phyloP scores from a whole-genome alignment of 805 yeast genomes.

The Sugiyamaella qingdaonensis region DNA sequence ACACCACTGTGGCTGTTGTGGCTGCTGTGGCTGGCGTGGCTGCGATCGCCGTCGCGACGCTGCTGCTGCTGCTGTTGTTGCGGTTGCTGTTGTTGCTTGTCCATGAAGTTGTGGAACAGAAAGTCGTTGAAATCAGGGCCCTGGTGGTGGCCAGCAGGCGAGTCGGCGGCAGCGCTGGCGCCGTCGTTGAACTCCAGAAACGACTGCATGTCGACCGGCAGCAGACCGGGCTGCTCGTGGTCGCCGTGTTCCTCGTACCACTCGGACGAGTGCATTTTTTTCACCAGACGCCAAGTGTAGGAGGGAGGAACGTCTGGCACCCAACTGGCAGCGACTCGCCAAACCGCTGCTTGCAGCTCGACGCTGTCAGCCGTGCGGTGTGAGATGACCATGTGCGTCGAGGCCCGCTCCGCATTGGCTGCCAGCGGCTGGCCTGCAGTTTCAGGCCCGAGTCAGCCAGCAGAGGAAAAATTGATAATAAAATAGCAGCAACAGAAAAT shows the following conservation, averaged over 20 bases:
- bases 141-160: not conserved
- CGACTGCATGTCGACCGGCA: slow-evolving; percentile 7
- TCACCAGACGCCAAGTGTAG: too few relatives aligned
- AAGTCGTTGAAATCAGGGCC: slow-evolving; percentile 7
- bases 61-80: slow-evolving; percentile 6
- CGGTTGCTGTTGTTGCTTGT: not conserved
- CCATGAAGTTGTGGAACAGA: slow-evolving; percentile 6
- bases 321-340: too few relatives aligned
- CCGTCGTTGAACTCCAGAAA: slow-evolving; percentile 6
- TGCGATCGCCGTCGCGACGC: slow-evolving; percentile 3
- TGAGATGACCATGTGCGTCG: not conserved
- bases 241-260: slow-evolving; percentile 8
- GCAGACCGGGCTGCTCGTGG: slow-evolving; percentile 9
- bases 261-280: not conserved
- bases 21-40: slow-evolving; percentile 10
- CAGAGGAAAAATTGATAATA: too few relatives aligned
- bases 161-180: not conserved
- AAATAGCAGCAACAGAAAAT: too few relatives aligned
- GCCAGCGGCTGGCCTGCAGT: too few relatives aligned
- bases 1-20: slow-evolving; percentile 4
- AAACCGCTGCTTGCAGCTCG: not conserved
- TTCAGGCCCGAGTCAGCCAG: too few relatives aligned
- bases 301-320: too few relatives aligned
- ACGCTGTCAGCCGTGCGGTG: not conserved
- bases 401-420: too few relatives aligned